Percentiles rank a stretch among this genome's conserved stretches.
These are phyloP conservation scores for Metschnikowia noctiluminum DNA, from an alignment of 805 yeast genomes.

Conservation along the genomic window DNA sequence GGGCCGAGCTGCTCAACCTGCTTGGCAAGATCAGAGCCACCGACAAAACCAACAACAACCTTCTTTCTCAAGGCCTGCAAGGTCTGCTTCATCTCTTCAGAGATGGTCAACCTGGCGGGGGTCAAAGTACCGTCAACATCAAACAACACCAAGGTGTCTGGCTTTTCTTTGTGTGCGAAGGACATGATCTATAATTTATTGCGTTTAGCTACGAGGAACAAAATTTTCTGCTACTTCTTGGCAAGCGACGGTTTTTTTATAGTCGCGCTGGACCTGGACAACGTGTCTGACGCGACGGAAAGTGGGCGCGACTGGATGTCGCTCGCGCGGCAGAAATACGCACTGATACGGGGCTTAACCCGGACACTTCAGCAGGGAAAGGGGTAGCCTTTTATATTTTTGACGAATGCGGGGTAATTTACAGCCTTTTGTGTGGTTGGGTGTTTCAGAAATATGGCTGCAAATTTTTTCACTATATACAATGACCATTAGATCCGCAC, in stretches of 20 bases:
- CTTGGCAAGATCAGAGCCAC: conserved; percentile 92
- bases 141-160: conserved; percentile 85
- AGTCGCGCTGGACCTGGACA: conserved; percentile 5
- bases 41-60: conserved; percentile 95
- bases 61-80: conserved; percentile 79
- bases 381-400: not conserved
- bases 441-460: not conserved
- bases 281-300: conserved; percentile 9
- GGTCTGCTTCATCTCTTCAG: conserved; percentile 73
- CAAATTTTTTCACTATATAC: not conserved
- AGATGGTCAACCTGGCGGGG: conserved; percentile 83
- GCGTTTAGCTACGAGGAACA: not conserved
- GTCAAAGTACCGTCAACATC: conserved; percentile 99
- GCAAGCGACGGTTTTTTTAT: not conserved
- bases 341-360: conserved; percentile 3
- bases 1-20: conserved; percentile 95
- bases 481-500: not conserved
- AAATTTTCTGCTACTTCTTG: not conserved
- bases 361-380: not conserved
- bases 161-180: conserved; percentile 72
- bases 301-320: conserved; percentile 7
- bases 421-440: not conserved
- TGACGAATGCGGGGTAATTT: conserved; percentile 1
- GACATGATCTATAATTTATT: conserved; percentile 35
- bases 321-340: conserved; percentile 3